Conservation (phyloP, 2,329 filamentous ascomycete species). For the Phoma sp. region DNA sequence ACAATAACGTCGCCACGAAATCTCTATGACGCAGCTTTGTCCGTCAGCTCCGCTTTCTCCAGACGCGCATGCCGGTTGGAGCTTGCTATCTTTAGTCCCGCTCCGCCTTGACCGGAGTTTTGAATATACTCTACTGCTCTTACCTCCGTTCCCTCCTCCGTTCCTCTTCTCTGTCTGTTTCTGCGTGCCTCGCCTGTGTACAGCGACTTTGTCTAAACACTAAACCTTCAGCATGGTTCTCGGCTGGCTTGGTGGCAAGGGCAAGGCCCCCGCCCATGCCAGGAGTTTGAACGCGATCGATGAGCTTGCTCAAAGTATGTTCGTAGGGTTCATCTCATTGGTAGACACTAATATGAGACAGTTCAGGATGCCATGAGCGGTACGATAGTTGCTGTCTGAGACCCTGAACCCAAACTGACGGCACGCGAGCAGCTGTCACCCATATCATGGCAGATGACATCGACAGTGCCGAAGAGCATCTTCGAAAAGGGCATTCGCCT, state of each 20-base stretch:
- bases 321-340: not conserved
- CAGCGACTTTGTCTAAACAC: not conserved
- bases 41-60: slow-evolving; percentile 12
- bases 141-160: slow-evolving; percentile 8
- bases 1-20: not conserved
- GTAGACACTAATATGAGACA: slow-evolving; percentile 22
- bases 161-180: slow-evolving; percentile 2
- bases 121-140: slow-evolving; percentile 7
- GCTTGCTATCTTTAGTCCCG: slow-evolving; percentile 14
- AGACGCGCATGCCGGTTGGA: slow-evolving; percentile 11
- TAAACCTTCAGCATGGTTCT: slow-evolving; percentile 34
- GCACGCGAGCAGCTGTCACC: slow-evolving; percentile 60
- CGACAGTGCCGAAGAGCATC: slow-evolving; percentile 75
- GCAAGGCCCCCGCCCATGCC: slow-evolving; percentile 51
- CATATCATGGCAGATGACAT: slow-evolving; percentile 91
- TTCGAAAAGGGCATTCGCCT: slow-evolving; percentile 76
- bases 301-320: slow-evolving; percentile 62
- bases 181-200: slow-evolving; percentile 9
- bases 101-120: slow-evolving; percentile 12
- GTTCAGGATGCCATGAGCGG: slow-evolving; percentile 57
- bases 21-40: not conserved
- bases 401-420: slow-evolving; percentile 28
- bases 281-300: slow-evolving; percentile 63
- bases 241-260: slow-evolving; percentile 49
- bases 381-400: slow-evolving; percentile 29